Base-by-base conservation (phyloP, 192 early-diverging fungal genomes). In the Diversispora epigaea region DNA sequence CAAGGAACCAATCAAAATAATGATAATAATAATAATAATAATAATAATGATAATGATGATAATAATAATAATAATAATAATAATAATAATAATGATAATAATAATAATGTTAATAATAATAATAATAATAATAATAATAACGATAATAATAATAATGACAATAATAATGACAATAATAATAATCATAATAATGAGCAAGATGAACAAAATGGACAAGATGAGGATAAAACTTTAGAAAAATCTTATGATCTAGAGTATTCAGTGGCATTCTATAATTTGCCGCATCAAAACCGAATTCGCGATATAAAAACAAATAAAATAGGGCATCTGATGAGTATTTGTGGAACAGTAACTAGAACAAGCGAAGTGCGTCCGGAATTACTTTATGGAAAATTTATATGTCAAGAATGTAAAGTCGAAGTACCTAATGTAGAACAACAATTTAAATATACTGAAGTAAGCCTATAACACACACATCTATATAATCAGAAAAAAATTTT, bases 351-450 rank as follows among this genome's bases (percentile, higher is more conserved):
- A 25, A 99, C 97, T 10, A 83, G 97, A 19, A 99, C 96, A 3
- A 96, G 93, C 52, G 96, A 99, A 84, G 96, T 99, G 41, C 83
- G 97, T 47, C 97, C 97, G 10, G 97, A 99, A 86, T 86, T 99
- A 7, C 65, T 98, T 15, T 90, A 85, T 77, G 97, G 95, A 40
- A 91, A 93, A 8, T 99, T 99, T 80, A 86, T 87, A 43, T 99
- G 97, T 82, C 79, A 84, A 54, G 94, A 94, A 56, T 99, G 97
- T 80, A 82, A 83, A 54, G 82, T 87, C 6, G 72, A 91, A n/a
- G 88, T 94, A 62, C 87, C 88, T 12, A 89, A 96, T 65, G 93
- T 99, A 25, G 91, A 91, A 79, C 97, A 99, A 84, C 94, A 99
- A 81, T 99, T 98, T 82, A 90, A 91, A 77, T 99, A 97, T 81